phyloP scores from a whole-genome alignment of 2,329 filamentous ascomycete species.

The Scytalidium sp. region DNA sequence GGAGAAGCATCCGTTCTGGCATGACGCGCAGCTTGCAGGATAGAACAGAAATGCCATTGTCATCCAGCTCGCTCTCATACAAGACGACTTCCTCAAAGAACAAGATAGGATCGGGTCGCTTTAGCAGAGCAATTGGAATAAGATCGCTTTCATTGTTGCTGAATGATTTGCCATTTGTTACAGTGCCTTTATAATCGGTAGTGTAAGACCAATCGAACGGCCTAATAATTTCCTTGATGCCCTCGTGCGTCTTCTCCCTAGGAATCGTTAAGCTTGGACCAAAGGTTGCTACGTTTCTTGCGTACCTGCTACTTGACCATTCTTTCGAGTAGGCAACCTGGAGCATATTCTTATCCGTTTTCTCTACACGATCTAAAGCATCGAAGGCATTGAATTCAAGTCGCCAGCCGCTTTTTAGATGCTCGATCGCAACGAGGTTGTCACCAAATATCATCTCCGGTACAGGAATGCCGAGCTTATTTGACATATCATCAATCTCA shows the following conservation, averaged over 20 bases:
- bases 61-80: conserved; percentile 96
- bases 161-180: conserved; percentile 33
- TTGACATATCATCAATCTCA: conserved; percentile 83
- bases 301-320: conserved; percentile 58
- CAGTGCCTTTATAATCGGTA: conserved; percentile 78
- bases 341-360: conserved; percentile 86
- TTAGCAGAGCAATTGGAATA: conserved; percentile 84
- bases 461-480: conserved; percentile 76
- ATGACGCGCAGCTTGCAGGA: conserved; percentile 93
- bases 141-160: conserved; percentile 25
- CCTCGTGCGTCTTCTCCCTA: conserved; percentile 76
- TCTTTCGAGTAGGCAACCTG: conserved; percentile 89
- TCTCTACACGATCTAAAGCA: conserved; percentile 88
- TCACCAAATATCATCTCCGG: conserved; percentile 99
- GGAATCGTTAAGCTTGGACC: conserved; percentile 24
- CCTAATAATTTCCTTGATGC: conserved; percentile 90
- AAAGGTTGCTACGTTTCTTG: conserved; percentile 12
- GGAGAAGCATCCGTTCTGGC: conserved; percentile 79
- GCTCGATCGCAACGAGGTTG: conserved; percentile 75
- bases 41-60: conserved; percentile 90
- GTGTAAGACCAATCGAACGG: conserved; percentile 99
- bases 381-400: conserved; percentile 82
- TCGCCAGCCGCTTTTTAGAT: conserved; percentile 72
- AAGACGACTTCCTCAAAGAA: conserved; percentile 97
- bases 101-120: conserved; percentile 85